Conservation (phyloP, 2,329 filamentous ascomycete species). For the Raffaelea arxii region DNA sequence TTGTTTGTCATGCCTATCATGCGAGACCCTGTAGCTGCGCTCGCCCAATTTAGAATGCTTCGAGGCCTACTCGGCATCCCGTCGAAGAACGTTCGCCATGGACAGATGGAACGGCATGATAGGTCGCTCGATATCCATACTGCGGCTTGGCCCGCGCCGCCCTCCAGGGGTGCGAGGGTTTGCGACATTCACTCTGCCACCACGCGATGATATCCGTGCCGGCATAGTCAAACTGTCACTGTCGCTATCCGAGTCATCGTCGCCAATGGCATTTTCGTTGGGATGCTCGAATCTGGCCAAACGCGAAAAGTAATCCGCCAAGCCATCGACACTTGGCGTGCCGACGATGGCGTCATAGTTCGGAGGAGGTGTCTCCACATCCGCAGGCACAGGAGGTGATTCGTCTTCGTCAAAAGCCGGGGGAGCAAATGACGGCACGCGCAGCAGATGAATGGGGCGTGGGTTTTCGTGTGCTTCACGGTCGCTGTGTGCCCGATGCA, state of each 20-base stretch:
- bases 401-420: constrained; percentile 77
- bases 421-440: constrained; percentile 78
- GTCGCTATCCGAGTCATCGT: constrained; percentile 30
- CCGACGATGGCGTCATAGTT: constrained; percentile 74
- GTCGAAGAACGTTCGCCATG: constrained; percentile 20
- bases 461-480: constrained; percentile 23
- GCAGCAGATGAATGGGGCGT: constrained; percentile 75
- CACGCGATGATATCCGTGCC: constrained; percentile 37
- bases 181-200: constrained; percentile 46
- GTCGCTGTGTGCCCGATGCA: constrained; percentile 22
- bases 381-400: constrained; percentile 46
- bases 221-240: constrained; percentile 22
- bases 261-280: constrained; percentile 12
- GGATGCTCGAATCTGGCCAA: constrained; percentile 59
- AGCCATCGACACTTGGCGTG: constrained; percentile 52
- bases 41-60: background rate
- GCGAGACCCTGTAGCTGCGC: background rate
- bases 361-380: constrained; percentile 66
- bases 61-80: constrained; percentile 6
- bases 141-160: constrained; percentile 43
- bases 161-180: constrained; percentile 47
- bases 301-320: constrained; percentile 82
- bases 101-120: constrained; percentile 20
- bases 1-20: background rate
- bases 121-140: constrained; percentile 43